Base-by-base conservation (phyloP, 257 asterid species). In the Capsicum rhomboideum region DNA sequence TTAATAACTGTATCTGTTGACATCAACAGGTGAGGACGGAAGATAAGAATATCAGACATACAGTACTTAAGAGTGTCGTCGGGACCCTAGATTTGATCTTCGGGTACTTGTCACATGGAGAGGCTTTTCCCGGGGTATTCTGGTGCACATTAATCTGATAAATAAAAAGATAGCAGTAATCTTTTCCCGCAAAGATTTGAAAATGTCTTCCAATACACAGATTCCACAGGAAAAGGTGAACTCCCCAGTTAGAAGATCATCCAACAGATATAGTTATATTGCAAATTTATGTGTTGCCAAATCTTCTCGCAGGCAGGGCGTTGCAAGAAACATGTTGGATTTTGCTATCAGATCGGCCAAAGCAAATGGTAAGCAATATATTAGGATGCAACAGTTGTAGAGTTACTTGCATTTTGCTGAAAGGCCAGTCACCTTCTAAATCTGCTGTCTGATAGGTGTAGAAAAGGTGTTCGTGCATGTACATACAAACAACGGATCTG, bases 11-110 rank as follows among this genome's bases (percentile, higher is more conserved):
- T 55, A 29, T 53, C 54, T n/a, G 21, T 78, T 46, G 79, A 66
- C 58, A 56, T 84, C 67, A 75, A 79, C 89, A 93, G 98, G 93
- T 88, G 29, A 89, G 79, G 85, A 86, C 87, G 66, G 93, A 91
- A 82, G 88, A 84, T 40, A 46, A 44, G 75, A 85, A 82, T 21
- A 85, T 84, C 75, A 85, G 88, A 82, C 85, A 66, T 34, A 85
- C 88, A 4, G 80, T 84, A 77, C 59, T 85, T 82, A 88, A 92
- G 87, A 86, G 91, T 69, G 88, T 93, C 0, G 90, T 89, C 10
- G 98, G 98, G 69, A 94, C 97, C 10, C 85, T 93, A 69, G 98
- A 92, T 85, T 88, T 93, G 88, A 90, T 90, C 90, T 80, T 92
- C 55, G 87, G 91, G 52, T 78, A 81, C 85, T 89, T 91, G 68